Percentiles rank a stretch among this genome's conserved stretches.
These are phyloP conservation scores for Euptelea pleiosperma DNA, from an alignment of 164 flowering plant genomes.

Conservation along the genomic window DNA sequence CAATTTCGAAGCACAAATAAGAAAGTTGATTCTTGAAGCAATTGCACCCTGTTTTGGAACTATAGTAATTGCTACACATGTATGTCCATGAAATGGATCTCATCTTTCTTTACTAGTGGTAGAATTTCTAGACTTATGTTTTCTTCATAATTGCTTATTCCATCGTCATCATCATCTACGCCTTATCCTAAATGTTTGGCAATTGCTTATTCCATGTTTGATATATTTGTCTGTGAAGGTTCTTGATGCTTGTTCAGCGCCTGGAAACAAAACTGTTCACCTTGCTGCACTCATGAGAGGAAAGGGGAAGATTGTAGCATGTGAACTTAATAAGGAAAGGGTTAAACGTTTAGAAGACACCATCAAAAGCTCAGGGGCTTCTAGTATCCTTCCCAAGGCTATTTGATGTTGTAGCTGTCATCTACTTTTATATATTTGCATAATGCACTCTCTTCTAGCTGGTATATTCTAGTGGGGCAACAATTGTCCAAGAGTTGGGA, in stretches of 20 bases:
- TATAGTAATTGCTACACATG: too few relatives aligned
- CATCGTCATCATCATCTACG: too few relatives aligned
- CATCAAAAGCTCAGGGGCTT: constrained; percentile 69
- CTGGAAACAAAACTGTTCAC: constrained; percentile 88
- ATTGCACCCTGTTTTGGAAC: too few relatives aligned
- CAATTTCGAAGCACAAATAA: too few relatives aligned
- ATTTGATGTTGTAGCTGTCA: constrained; percentile 2
- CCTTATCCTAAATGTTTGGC: too few relatives aligned
- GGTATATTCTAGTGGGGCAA: not conserved
- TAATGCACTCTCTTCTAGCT: not conserved
- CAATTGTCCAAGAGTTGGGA: not conserved
- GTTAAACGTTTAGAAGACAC: constrained; percentile 56
- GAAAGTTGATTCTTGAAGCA: too few relatives aligned
- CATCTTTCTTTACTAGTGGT: too few relatives aligned
- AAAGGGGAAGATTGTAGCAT: constrained; percentile 76
- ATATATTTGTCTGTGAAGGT: constrained; percentile 52
- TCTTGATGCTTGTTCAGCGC: constrained; percentile 94
- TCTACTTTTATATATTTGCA: not conserved
- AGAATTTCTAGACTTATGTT: too few relatives aligned
- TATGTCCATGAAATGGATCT: too few relatives aligned
- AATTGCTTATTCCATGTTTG: not conserved
- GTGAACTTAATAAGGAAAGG: constrained; percentile 71
- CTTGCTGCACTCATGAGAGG: constrained; percentile 84
- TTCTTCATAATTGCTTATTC: too few relatives aligned
- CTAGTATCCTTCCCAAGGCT: constrained; percentile 69